Evolutionary conservation across 352 stramenopile genomes (phyloP).

Genomic region (Phytophthora megakarya): DNA sequence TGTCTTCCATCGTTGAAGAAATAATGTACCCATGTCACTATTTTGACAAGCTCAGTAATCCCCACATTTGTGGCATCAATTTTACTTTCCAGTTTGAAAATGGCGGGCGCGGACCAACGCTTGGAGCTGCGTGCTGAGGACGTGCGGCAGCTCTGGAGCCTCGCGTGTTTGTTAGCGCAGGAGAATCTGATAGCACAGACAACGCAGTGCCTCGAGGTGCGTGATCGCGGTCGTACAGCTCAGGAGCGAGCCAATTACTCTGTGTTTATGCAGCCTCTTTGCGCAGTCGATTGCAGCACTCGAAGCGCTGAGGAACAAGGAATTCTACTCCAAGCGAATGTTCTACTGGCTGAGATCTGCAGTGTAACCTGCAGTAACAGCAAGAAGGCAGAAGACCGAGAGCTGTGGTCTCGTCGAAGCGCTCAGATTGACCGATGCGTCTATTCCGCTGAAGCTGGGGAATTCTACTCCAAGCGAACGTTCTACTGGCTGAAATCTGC

Average conservation of each 20-base stretch:
- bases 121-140: conserved; percentile 33
- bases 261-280: conserved; percentile 38
- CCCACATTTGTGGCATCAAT: conserved; percentile 13
- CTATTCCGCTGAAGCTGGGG: conserved; percentile 26
- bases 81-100: conserved; percentile 12
- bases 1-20: conserved; percentile 32
- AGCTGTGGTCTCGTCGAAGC: conserved; percentile 60
- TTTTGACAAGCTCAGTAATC: neutral
- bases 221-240: neutral
- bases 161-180: conserved; percentile 52
- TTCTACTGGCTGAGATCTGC: conserved; percentile 68
- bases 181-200: conserved; percentile 49
- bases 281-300: conserved; percentile 22
- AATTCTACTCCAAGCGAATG: conserved; percentile 38
- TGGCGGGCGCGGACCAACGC: conserved; percentile 9
- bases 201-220: conserved; percentile 57
- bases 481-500: conserved; percentile 68
- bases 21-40: conserved; percentile 9
- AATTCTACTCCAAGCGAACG: conserved; percentile 38
- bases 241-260: conserved; percentile 4
- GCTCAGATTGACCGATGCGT: conserved; percentile 54
- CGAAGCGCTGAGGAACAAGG: conserved; percentile 26
- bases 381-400: conserved; percentile 45
- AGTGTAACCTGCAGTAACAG: conserved; percentile 46
- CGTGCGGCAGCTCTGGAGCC: conserved; percentile 63